Evolutionary conservation across 2,329 filamentous ascomycete genomes (phyloP).

Genomic region (Arthrobotrys pseudoclavata): DNA sequence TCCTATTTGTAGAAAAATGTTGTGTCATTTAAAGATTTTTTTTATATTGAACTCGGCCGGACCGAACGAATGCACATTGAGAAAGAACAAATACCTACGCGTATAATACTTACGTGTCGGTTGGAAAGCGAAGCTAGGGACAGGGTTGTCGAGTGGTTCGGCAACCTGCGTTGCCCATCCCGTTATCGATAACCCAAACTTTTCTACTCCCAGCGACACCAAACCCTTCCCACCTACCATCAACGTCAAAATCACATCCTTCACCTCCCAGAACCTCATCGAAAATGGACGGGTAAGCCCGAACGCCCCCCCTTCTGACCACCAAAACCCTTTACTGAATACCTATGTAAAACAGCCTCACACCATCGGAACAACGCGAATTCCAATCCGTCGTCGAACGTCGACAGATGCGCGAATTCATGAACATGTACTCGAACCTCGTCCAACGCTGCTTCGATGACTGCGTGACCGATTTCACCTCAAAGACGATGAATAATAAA

Average conservation of each 20-base stretch:
- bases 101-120: too few species aligned
- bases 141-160: too few species aligned
- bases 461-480: constrained; percentile 98
- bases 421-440: constrained; percentile 78
- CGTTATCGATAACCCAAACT: constrained; percentile 11
- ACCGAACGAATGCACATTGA: too few species aligned
- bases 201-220: not conserved
- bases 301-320: not conserved
- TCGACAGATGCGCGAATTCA: constrained; percentile 99
- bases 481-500: constrained; percentile 88
- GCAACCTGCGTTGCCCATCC: constrained; percentile 1
- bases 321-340: constrained; percentile 1
- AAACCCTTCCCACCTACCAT: not conserved
- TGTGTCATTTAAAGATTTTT: not conserved
- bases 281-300: constrained; percentile 5
- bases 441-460: constrained; percentile 85
- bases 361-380: constrained; percentile 85
- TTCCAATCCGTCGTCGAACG: constrained; percentile 95
- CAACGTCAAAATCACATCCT: not conserved
- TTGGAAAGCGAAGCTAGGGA: too few species aligned
- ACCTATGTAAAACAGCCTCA: constrained; percentile 72
- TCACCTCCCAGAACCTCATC: not conserved
- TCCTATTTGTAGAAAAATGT: constrained; percentile 1
- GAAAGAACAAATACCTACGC: too few species aligned
- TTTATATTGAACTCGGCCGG: not conserved